Conservation (phyloP, 371 early-diverging fungal species). For the Syncephalis plumigaleata region DNA sequence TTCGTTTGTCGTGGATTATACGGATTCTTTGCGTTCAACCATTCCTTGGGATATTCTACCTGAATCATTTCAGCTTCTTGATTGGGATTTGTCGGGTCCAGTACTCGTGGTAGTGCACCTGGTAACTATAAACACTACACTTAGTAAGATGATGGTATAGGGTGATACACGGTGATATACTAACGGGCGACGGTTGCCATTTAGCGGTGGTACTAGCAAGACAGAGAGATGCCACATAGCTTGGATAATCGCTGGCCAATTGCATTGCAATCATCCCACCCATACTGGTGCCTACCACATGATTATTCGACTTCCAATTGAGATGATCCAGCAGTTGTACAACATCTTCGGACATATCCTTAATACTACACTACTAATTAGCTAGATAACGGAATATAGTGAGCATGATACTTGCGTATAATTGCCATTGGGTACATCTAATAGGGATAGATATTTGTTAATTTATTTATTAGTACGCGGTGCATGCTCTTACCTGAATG, state of each 20-base stretch:
- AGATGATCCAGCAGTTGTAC: background rate
- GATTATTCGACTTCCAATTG: background rate
- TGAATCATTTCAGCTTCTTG: no score
- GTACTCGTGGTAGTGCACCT: background rate
- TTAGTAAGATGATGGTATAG: background rate
- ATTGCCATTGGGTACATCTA: background rate
- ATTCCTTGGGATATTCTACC: no score
- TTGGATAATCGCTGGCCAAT: background rate
- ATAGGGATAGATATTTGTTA: background rate
- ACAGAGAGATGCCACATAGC: constrained; percentile 3
- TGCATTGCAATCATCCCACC: background rate
- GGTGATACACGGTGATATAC: constrained; percentile 17
- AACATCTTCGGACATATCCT: background rate
- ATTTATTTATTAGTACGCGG: background rate
- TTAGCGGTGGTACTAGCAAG: constrained; percentile 10
- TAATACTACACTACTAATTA: background rate
- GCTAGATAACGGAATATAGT: background rate
- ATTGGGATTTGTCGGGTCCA: no score
- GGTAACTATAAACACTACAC: background rate
- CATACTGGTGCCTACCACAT: background rate
- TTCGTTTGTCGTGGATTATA: background rate
- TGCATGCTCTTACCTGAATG: background rate
- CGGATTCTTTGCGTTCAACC: background rate
- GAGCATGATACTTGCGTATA: background rate
- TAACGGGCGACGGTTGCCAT: constrained; percentile 17